phyloP scores from a whole-genome alignment of 1,284 basidiomycete species.

The Cyathus olla region DNA sequence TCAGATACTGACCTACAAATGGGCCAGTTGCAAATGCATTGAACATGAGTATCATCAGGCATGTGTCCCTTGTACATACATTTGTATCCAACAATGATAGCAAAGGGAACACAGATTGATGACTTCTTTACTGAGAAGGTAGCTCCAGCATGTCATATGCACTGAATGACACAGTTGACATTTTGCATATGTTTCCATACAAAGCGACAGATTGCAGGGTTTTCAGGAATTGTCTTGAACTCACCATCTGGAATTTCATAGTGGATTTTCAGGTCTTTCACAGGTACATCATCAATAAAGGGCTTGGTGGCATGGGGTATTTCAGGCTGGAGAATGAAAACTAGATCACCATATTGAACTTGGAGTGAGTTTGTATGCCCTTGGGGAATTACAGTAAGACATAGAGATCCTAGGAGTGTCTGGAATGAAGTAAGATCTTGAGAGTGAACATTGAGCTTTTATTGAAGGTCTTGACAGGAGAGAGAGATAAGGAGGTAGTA shows the following conservation, averaged over 20 bases:
- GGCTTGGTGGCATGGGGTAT: constrained; percentile 22
- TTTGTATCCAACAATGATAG: constrained; percentile 4
- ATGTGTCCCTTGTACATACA: constrained; percentile 4
- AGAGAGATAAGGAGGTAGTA: not conserved
- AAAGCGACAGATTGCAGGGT: constrained; percentile 42
- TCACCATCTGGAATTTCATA: constrained; percentile 22
- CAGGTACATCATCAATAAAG: constrained; percentile 40
- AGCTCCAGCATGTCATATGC: constrained; percentile 27
- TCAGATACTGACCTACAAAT: not conserved
- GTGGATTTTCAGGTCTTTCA: constrained; percentile 26
- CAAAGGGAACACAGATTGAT: not conserved
- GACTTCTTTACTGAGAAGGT: constrained; percentile 27
- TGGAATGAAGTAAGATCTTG: constrained; percentile 34
- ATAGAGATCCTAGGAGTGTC: constrained; percentile 21
- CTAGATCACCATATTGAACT: constrained; percentile 42
- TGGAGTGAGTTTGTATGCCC: constrained; percentile 46
- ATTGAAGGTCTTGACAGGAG: constrained; percentile 1
- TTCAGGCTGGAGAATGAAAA: constrained; percentile 40
- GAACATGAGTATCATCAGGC: constrained; percentile 1
- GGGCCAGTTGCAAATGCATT: not conserved
- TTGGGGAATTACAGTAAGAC: constrained; percentile 37
- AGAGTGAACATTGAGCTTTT: constrained; percentile 9
- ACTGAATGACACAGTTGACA: constrained; percentile 40
- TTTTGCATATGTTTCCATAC: constrained; percentile 40
- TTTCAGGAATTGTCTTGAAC: constrained; percentile 35